phyloP scores from a whole-genome alignment of 495 filamentous ascomycete species.

The Neurospora sp. region DNA sequence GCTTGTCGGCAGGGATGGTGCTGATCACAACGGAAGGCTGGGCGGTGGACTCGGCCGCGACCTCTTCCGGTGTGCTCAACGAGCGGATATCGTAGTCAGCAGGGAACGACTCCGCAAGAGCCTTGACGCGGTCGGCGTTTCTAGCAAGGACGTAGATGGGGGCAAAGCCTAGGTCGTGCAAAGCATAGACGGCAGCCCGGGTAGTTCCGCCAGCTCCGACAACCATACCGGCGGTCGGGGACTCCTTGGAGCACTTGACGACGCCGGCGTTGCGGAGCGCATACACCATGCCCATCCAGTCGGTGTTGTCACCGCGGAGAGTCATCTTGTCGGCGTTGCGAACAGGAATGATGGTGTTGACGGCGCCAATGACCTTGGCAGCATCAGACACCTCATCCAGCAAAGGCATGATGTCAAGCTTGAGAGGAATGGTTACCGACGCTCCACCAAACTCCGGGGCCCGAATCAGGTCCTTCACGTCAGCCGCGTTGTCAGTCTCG shows the following conservation, averaged over 20 bases:
- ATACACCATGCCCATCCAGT: slow-evolving; percentile 87
- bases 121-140: slow-evolving; percentile 52
- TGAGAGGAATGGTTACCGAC: slow-evolving; percentile 91
- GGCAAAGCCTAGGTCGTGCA: slow-evolving; percentile 71
- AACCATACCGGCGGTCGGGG: slow-evolving; percentile 50
- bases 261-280: slow-evolving; percentile 68
- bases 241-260: slow-evolving; percentile 22
- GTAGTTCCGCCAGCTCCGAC: slow-evolving; percentile 89
- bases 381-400: slow-evolving; percentile 72
- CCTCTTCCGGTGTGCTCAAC: slow-evolving; percentile 44
- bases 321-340: slow-evolving; percentile 25
- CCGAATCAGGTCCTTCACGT: slow-evolving; percentile 58
- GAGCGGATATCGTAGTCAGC: slow-evolving; percentile 61
- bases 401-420: slow-evolving; percentile 74
- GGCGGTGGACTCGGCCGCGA: slow-evolving; percentile 30
- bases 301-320: slow-evolving; percentile 83
- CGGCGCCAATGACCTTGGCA: slow-evolving; percentile 76
- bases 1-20: slow-evolving; percentile 82
- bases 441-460: slow-evolving; percentile 76
- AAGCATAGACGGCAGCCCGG: slow-evolving; percentile 80
- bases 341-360: slow-evolving; percentile 77
- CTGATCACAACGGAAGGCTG: slow-evolving; percentile 69
- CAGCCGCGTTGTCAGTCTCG: slow-evolving; percentile 60
- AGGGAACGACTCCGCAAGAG: slow-evolving; percentile 65
- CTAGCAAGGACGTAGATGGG: slow-evolving; percentile 86